Percentiles rank a stretch among this genome's conserved stretches.
Evolutionary conservation across 2,329 filamentous ascomycete genomes (phyloP).

Genomic region (Aphanocladium album): DNA sequence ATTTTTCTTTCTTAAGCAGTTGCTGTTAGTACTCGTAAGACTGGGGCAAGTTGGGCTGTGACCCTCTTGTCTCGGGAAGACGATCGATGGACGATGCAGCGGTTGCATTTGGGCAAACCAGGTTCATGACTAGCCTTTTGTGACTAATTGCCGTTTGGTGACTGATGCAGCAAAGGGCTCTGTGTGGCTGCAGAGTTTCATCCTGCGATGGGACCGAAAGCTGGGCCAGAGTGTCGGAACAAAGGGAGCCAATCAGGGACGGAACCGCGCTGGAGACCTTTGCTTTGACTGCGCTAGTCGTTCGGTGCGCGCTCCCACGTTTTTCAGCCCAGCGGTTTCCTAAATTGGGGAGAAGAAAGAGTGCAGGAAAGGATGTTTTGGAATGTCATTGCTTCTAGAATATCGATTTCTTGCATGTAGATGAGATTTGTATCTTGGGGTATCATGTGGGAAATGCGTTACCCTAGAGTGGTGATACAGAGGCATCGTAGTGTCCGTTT

Average conservation of each 20-base stretch:
- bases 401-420: background rate
- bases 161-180: too few relatives aligned
- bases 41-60: too few relatives aligned
- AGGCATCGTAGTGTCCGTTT: too few relatives aligned
- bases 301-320: conserved; percentile 8
- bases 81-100: background rate
- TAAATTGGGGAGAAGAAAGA: too few relatives aligned
- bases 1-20: background rate
- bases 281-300: background rate
- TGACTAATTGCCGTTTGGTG: too few relatives aligned
- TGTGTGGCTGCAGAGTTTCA: too few relatives aligned
- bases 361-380: too few relatives aligned
- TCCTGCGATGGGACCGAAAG: too few relatives aligned
- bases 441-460: background rate
- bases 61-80: background rate
- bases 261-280: conserved; percentile 9
- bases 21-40: too few relatives aligned
- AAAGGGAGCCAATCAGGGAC: background rate
- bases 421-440: background rate
- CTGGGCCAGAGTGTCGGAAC: too few relatives aligned
- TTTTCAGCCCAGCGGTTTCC: background rate
- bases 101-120: background rate
- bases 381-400: background rate
- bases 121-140: background rate
- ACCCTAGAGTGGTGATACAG: too few relatives aligned